Base-by-base conservation (phyloP, 164 flowering plant species). In the Protea cynaroides region DNA sequence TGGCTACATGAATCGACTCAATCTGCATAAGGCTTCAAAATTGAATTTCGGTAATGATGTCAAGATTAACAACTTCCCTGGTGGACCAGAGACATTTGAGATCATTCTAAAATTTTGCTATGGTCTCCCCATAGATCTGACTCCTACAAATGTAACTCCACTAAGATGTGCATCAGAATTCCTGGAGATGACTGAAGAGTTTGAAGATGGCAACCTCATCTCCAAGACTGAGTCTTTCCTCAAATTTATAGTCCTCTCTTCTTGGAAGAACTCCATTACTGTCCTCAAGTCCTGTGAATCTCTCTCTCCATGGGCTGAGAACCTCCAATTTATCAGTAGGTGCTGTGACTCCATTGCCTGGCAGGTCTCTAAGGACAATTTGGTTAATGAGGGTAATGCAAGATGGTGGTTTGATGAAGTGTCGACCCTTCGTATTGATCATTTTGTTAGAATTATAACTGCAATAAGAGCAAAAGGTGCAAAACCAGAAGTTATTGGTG, bases 271-370 rank as follows among this genome's bases (percentile, higher is more conserved):
- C 70, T 79, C 93, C 25, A 76, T 84, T 5, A 66, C 74, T 8
- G 93, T 89, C 40, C 80, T 92, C 29, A 88, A 78, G 71, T 71
- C 85, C 2, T 89, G 96, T 61, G 87, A 83, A 60, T 73, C 61
- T 14, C 81, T 92, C 51, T 88, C 88, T 57, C 90, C 98, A n/a
- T 92, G 98, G 98, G 88, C 90, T 18, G 95, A 92, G 66, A 92
- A 85, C 73, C 82, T 89, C 60, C 96, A 89, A 54, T 84, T 92
- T 69, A 82, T 89, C 34, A 44, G 96, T 69, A 79, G 93, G 72
- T 92, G 98, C 74, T 71, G 91, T 59, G 89, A 92, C 58, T 85
- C 96, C 15, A 81, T 86, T 25, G 83, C 93, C 25, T 79, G 81
- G 78, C 87, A 85, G 69, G 82, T 76, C 43, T 75, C 72, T 15